Evolutionary conservation across 169 alveolate genomes (phyloP).

Genomic region (Amoebophrya sp.): DNA sequence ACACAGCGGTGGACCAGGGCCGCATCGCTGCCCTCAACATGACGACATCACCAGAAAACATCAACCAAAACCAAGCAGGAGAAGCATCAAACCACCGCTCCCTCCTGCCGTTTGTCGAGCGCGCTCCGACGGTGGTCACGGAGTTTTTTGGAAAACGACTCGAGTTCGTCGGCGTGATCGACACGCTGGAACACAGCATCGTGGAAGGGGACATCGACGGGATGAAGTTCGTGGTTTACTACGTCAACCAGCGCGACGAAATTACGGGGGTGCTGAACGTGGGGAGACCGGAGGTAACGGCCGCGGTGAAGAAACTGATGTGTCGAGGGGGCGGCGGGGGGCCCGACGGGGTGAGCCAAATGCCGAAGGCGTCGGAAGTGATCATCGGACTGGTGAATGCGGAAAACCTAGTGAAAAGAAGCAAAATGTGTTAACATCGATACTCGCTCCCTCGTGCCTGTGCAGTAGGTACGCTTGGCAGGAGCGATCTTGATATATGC

Average conservation of each 20-base stretch:
- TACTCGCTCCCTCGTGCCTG: too few species aligned
- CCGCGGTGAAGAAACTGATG: not conserved
- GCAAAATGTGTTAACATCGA: too few species aligned
- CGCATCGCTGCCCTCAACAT: too few species aligned
- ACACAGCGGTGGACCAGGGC: not conserved
- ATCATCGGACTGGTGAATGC: not conserved
- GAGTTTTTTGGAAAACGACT: not conserved
- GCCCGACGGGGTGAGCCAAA: not conserved
- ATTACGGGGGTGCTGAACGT: not conserved
- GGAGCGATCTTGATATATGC: too few species aligned
- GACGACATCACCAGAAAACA: too few species aligned
- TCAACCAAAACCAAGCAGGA: too few species aligned
- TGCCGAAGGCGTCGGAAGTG: slow-evolving; percentile 5
- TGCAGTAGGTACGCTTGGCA: too few species aligned
- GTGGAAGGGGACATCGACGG: not conserved
- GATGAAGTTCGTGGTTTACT: not conserved
- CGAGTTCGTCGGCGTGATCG: not conserved
- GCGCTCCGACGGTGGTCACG: too few species aligned
- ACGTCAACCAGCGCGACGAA: not conserved
- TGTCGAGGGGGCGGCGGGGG: too few species aligned
- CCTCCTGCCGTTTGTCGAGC: too few species aligned
- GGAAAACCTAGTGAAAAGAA: too few species aligned
- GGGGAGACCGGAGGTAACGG: not conserved
- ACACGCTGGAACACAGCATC: not conserved
- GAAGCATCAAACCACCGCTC: too few species aligned